Conservation (phyloP, 352 stramenopile genomes). For the Phytophthora multivora region DNA sequence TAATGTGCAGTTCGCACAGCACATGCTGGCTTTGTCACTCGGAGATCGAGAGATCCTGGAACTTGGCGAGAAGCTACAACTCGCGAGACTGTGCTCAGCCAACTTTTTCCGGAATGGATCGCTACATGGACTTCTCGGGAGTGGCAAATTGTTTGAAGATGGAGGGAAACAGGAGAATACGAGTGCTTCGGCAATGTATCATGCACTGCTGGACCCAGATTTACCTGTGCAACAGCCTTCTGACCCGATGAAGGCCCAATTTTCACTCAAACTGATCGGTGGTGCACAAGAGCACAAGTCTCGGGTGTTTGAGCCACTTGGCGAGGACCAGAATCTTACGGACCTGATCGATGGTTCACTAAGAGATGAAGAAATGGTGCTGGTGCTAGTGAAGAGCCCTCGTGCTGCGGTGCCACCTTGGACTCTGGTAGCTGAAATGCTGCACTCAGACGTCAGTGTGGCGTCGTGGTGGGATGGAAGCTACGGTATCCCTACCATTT, state of each 20-base stretch:
- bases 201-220: conserved; percentile 48
- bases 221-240: conserved; percentile 35
- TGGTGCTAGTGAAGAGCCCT: conserved; percentile 65
- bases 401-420: conserved; percentile 63
- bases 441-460: conserved; percentile 73
- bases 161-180: conserved; percentile 34
- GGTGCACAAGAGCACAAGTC: conserved; percentile 1
- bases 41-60: conserved; percentile 40
- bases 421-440: conserved; percentile 55
- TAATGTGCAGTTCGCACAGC: conserved; percentile 80
- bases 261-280: conserved; percentile 24
- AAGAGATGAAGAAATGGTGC: conserved; percentile 27
- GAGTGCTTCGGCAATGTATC: conserved; percentile 45
- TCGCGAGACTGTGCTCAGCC: conserved; percentile 68
- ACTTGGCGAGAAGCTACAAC: conserved; percentile 53
- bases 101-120: conserved; percentile 61
- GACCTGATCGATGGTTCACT: not conserved
- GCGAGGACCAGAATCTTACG: conserved; percentile 7
- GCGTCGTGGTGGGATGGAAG: conserved; percentile 81
- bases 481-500: conserved; percentile 77
- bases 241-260: conserved; percentile 39
- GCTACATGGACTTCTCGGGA: conserved; percentile 47
- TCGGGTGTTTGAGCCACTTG: conserved; percentile 32
- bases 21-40: conserved; percentile 71
- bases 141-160: conserved; percentile 42